Conservation (phyloP, 106 monocot genomes). For the Dactylorhiza incarnata region DNA sequence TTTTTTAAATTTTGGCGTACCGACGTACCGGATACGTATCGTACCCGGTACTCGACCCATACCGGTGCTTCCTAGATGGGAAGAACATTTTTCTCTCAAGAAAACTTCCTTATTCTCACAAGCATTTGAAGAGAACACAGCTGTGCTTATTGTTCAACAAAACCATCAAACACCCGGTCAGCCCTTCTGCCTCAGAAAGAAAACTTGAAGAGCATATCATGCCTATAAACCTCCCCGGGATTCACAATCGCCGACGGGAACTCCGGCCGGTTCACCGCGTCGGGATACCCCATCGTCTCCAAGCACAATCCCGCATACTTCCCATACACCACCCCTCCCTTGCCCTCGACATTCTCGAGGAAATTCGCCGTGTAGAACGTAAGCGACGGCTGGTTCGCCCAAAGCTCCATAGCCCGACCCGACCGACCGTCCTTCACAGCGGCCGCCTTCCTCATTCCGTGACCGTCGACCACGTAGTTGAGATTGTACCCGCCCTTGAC, state of each 20-base stretch:
- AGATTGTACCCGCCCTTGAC: constrained; percentile 45
- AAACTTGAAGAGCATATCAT: constrained; percentile 60
- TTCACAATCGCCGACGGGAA: constrained; percentile 62
- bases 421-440: constrained; percentile 25
- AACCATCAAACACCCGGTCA: background rate
- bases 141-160: background rate
- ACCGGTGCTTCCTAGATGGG: too few species aligned
- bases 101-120: background rate
- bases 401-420: constrained; percentile 42
- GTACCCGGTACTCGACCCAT: too few species aligned
- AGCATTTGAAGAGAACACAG: background rate
- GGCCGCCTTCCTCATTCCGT: constrained; percentile 46
- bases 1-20: too few species aligned
- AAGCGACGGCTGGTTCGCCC: constrained; percentile 47
- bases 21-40: too few species aligned
- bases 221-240: constrained; percentile 53
- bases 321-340: constrained; percentile 36
- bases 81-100: background rate
- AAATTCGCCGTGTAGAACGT: constrained; percentile 51
- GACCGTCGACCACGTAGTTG: constrained; percentile 51
- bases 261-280: constrained; percentile 49
- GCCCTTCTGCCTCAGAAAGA: constrained; percentile 13
- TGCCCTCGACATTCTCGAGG: constrained; percentile 31
- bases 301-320: constrained; percentile 32
- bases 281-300: constrained; percentile 63